Percentiles rank a stretch among this genome's conserved stretches.
phyloP scores from a whole-genome alignment of 2,329 filamentous ascomycete species.

The Dothiorella sarmentorum region DNA sequence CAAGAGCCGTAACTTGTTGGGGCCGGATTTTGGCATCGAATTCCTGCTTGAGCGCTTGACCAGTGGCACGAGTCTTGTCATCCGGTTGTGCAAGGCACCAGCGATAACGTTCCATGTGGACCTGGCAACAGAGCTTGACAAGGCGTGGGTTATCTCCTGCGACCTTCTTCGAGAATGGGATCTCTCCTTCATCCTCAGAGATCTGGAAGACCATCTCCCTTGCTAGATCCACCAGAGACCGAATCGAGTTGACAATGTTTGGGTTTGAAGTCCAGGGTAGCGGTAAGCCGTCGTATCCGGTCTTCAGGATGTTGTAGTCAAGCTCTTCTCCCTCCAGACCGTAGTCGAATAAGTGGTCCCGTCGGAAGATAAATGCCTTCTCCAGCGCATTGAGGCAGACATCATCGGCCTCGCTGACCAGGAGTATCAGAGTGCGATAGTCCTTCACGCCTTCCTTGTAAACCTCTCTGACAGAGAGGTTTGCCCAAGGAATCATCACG shows the following conservation, averaged over 20 bases:
- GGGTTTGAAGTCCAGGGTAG: conserved; percentile 81
- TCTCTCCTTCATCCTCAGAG: conserved; percentile 34
- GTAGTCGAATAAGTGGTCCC: conserved; percentile 66
- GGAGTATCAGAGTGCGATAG: conserved; percentile 45
- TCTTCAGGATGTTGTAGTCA: conserved; percentile 42
- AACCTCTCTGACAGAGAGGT: conserved; percentile 69
- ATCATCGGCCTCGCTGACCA: conserved; percentile 67
- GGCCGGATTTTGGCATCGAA: conserved; percentile 40
- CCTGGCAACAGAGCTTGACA: conserved; percentile 56
- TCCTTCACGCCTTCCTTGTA: conserved; percentile 61
- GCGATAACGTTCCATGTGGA: conserved; percentile 57
- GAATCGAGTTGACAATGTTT: conserved; percentile 40
- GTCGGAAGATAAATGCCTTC: conserved; percentile 67
- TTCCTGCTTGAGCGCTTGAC: conserved; percentile 45
- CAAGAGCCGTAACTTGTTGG: conserved; percentile 41
- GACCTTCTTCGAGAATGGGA: conserved; percentile 43
- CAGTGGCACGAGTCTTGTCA: conserved; percentile 47
- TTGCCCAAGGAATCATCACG: conserved; percentile 74
- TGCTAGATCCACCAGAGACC: conserved; percentile 40
- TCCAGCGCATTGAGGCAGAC: conserved; percentile 64
- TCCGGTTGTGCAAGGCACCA: conserved; percentile 56
- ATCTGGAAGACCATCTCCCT: conserved; percentile 39
- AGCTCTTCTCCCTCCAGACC: conserved; percentile 67
- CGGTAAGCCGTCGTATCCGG: conserved; percentile 65
- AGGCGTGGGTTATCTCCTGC: conserved; percentile 45